Percentiles rank a stretch among this genome's conserved stretches.
phyloP scores from a whole-genome alignment of 306 rosid genomes.

The Cyamopsis tetragonoloba region DNA sequence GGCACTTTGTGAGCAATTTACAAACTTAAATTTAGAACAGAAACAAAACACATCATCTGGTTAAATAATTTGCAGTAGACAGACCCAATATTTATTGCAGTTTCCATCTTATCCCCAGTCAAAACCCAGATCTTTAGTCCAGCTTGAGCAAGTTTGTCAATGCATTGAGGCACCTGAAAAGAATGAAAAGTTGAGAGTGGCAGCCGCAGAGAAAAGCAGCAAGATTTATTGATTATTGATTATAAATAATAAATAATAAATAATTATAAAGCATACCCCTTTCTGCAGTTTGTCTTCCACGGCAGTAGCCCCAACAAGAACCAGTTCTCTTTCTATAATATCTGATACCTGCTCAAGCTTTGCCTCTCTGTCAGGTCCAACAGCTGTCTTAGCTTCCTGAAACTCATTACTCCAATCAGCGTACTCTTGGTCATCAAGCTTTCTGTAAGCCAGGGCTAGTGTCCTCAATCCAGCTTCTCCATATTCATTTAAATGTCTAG shows the following conservation, averaged over 20 bases:
- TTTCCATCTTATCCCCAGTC: conserved; percentile 99
- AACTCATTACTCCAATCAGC: conserved; percentile 72
- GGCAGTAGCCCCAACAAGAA: conserved; percentile 95
- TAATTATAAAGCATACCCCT: conserved; percentile 57
- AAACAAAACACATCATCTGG: not conserved
- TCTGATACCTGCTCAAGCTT: conserved; percentile 74
- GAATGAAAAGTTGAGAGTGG: conserved; percentile 6
- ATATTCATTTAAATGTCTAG: conserved; percentile 83
- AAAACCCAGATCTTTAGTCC: conserved; percentile 98
- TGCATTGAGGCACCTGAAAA: conserved; percentile 93
- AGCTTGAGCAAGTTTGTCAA: conserved; percentile 99
- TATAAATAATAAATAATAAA: too few relatives aligned
- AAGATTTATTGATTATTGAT: not conserved
- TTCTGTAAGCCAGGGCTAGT: conserved; percentile 80
- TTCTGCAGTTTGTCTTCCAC: conserved; percentile 97
- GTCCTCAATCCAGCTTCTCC: conserved; percentile 96
- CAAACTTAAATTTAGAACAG: conserved; percentile 15
- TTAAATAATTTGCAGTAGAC: conserved; percentile 31
- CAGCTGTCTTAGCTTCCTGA: conserved; percentile 78
- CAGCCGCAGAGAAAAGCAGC: conserved; percentile 4
- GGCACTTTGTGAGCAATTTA: conserved; percentile 9
- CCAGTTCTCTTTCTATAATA: conserved; percentile 72
- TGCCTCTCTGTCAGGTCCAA: conserved; percentile 77
- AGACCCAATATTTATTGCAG: conserved; percentile 97
- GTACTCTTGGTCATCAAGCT: conserved; percentile 77